Evolutionary conservation across 306 rosid genomes (phyloP).

Genomic region (Ceratonia siliqua): DNA sequence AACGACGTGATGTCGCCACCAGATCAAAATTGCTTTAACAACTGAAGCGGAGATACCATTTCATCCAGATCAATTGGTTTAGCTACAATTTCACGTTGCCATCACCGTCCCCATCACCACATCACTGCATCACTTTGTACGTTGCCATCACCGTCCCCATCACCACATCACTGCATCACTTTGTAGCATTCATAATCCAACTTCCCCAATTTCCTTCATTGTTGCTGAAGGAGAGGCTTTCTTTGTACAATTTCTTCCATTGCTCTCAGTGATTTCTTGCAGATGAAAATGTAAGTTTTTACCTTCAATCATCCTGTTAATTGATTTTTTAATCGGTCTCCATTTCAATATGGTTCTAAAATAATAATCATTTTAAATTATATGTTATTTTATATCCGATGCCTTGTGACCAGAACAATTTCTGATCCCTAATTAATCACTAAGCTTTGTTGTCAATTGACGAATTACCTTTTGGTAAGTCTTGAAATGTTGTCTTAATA

Average conservation of each 20-base stretch:
- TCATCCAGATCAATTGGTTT: neutral
- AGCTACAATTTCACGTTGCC: neutral
- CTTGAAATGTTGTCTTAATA: neutral
- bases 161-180: neutral
- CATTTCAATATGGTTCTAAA: neutral
- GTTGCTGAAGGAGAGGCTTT: neutral
- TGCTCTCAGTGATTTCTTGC: neutral
- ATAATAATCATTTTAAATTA: neutral
- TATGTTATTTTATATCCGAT: too few species aligned
- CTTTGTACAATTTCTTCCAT: neutral
- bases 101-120: neutral
- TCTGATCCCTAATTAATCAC: neutral
- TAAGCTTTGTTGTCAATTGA: neutral
- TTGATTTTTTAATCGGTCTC: neutral
- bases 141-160: neutral
- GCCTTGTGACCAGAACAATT: neutral
- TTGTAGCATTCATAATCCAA: neutral
- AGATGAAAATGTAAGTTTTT: conserved; percentile 58
- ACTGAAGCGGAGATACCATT: too few species aligned
- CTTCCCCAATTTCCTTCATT: neutral
- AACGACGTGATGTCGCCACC: too few species aligned
- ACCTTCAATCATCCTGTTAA: neutral
- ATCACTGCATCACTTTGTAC: too few species aligned
- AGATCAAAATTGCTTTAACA: too few species aligned
- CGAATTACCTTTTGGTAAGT: neutral